A percentile compares a stretch with the other conserved stretches of the same genome.
Conservation (phyloP, 202 grass and related monocot genomes). For the Zizania palustris region DNA sequence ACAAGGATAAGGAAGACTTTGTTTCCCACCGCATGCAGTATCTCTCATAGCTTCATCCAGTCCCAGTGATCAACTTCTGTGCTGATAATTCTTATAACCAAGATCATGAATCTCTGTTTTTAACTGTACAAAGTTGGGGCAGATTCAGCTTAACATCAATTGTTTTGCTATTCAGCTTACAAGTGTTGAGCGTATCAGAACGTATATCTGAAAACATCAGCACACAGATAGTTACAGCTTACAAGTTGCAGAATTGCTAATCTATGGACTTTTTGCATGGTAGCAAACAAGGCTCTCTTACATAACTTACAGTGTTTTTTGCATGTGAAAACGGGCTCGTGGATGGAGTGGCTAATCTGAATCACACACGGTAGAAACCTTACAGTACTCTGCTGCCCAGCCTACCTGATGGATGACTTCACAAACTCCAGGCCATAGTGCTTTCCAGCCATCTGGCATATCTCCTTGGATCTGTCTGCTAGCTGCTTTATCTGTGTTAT, state of each 20-base stretch:
- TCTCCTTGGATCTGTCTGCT: conserved; percentile 54
- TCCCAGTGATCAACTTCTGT: background rate
- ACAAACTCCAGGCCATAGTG: conserved; percentile 55
- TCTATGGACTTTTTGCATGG: conserved; percentile 7
- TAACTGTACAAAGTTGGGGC: background rate
- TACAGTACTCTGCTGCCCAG: conserved; percentile 33
- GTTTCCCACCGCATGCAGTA: background rate
- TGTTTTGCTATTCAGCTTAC: background rate
- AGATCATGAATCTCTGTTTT: background rate
- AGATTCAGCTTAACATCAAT: background rate
- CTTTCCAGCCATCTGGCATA: conserved; percentile 50
- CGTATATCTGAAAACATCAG: background rate
- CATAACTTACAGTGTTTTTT: conserved; percentile 29
- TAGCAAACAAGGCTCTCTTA: background rate
- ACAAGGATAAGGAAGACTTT: conserved; percentile 4
- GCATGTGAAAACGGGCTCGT: conserved; percentile 8
- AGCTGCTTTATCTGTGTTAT: conserved; percentile 45
- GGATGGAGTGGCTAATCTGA: conserved; percentile 15
- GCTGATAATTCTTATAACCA: background rate
- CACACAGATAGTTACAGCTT: no score
- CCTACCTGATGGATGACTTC: conserved; percentile 56
- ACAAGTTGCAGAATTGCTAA: conserved; percentile 1
- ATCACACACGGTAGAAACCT: conserved; percentile 37
- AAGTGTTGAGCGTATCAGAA: background rate
- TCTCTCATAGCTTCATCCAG: background rate